These are phyloP conservation scores for Hyphopichia homilentoma DNA, from an alignment of 805 yeast species.

Conservation along the genomic window DNA sequence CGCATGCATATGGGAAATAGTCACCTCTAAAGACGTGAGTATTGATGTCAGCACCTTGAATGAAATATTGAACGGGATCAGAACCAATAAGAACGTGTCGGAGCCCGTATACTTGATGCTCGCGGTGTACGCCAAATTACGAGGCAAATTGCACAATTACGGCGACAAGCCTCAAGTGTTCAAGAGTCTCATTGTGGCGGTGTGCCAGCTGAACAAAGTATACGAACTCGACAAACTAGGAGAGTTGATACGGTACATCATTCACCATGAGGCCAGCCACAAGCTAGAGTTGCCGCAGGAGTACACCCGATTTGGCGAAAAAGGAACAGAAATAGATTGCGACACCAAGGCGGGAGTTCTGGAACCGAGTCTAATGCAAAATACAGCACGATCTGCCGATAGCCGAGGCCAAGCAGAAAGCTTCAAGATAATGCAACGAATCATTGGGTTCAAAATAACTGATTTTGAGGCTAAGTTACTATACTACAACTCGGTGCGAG, in stretches of 20 bases:
- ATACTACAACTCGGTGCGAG: conserved; percentile 1
- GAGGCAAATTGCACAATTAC: not conserved
- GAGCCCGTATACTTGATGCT: conserved; percentile 1
- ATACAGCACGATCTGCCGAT: not conserved
- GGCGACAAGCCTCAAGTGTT: conserved; percentile 3
- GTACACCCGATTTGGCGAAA: conserved; percentile 1
- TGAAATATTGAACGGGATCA: conserved; percentile 3
- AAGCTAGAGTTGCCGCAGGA: conserved; percentile 12
- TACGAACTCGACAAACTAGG: not conserved
- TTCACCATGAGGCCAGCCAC: conserved; percentile 11
- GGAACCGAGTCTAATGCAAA: conserved; percentile 43
- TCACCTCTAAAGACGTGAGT: not conserved
- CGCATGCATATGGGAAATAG: not conserved
- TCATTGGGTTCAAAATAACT: conserved; percentile 8
- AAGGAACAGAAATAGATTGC: conserved; percentile 11
- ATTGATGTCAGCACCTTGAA: conserved; percentile 5
- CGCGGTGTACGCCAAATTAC: not conserved
- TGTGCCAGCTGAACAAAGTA: not conserved
- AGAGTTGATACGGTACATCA: conserved; percentile 4
- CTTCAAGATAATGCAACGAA: conserved; percentile 13
- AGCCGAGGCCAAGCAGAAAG: conserved; percentile 10
- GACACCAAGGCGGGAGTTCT: conserved; percentile 18
- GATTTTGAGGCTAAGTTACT: conserved; percentile 13
- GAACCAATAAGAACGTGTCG: conserved; percentile 1
- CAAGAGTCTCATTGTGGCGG: conserved; percentile 2